Percentiles rank a stretch among this genome's conserved stretches.
Evolutionary conservation across 2,329 filamentous ascomycete species (phyloP).

Genomic region (Metarhizium album): DNA sequence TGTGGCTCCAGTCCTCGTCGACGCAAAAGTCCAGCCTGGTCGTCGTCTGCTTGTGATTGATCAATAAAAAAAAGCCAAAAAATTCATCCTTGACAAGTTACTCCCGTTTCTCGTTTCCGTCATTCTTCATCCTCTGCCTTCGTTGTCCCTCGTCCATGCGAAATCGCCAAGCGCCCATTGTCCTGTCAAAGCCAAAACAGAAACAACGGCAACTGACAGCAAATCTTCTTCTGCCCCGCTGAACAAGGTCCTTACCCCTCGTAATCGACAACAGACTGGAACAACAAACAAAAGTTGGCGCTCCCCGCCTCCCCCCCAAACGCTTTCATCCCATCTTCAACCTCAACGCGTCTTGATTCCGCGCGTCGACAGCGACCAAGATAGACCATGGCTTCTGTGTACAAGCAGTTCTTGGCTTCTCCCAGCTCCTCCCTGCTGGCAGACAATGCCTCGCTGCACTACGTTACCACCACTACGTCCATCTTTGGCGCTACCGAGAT

Average conservation of each 20-base stretch:
- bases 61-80: no score
- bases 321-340: not conserved
- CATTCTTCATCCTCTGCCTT: not conserved
- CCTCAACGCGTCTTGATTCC: not conserved
- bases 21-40: no score
- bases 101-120: no score
- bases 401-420: conserved; percentile 62
- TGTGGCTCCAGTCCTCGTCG: no score
- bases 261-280: conserved; percentile 1
- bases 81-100: no score
- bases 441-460: conserved; percentile 62
- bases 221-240: not conserved
- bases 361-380: not conserved
- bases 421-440: conserved; percentile 54
- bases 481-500: conserved; percentile 64
- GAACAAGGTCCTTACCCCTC: not conserved
- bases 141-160: not conserved
- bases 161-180: no score
- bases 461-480: conserved; percentile 77
- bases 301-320: not conserved
- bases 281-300: not conserved
- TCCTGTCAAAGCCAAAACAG: no score
- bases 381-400: conserved; percentile 36
- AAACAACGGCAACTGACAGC: not conserved
- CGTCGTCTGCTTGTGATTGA: no score